These are phyloP conservation scores for Pichia sp. DNA, from an alignment of 1,139 yeast species.

Conservation along the genomic window DNA sequence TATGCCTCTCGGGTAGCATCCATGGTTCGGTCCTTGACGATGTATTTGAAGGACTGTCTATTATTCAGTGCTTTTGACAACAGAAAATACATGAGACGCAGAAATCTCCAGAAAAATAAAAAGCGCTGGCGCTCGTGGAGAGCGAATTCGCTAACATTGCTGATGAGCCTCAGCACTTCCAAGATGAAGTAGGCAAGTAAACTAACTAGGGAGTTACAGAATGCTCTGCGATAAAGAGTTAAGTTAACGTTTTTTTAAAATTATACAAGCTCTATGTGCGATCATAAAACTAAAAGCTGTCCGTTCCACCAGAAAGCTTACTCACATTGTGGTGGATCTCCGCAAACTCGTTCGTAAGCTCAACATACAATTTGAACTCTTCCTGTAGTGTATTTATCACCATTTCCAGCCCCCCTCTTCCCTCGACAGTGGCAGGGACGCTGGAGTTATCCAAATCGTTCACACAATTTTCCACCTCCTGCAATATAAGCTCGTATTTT, in stretches of 20 bases:
- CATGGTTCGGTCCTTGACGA: background rate
- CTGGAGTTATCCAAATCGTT: conserved; percentile 56
- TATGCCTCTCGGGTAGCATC: background rate
- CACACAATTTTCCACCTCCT: conserved; percentile 71
- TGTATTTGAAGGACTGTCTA: too few species aligned
- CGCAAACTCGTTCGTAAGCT: conserved; percentile 83
- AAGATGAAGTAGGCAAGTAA: too few species aligned
- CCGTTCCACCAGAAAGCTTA: conserved; percentile 19
- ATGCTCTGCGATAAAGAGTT: too few species aligned
- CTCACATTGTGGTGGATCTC: conserved; percentile 76
- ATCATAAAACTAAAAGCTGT: conserved; percentile 14
- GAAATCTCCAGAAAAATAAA: too few species aligned
- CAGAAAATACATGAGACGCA: too few species aligned
- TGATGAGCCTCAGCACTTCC: too few species aligned
- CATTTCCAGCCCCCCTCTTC: conserved; percentile 47
- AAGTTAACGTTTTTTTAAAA: background rate
- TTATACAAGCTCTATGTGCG: background rate
- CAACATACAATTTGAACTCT: conserved; percentile 85
- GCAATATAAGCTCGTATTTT: conserved; percentile 59
- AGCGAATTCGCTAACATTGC: too few species aligned
- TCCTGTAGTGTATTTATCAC: conserved; percentile 68
- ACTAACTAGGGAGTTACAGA: too few species aligned
- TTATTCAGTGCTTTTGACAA: too few species aligned
- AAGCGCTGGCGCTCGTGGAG: too few species aligned
- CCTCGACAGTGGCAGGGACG: conserved; percentile 27